phyloP scores from a whole-genome alignment of 345 rosid species.

The Anacardium occidentale region DNA sequence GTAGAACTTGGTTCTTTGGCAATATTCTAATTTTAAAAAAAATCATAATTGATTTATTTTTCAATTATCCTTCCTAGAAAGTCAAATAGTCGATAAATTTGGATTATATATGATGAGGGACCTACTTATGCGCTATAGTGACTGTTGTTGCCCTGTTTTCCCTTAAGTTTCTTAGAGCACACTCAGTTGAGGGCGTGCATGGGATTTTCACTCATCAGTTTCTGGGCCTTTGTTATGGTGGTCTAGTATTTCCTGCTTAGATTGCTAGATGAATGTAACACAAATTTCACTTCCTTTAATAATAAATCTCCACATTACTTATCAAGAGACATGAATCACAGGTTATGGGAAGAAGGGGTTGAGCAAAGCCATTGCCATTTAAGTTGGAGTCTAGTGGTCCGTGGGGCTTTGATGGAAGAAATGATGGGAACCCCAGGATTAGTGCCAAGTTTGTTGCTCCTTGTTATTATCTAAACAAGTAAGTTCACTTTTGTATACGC shows the following conservation, averaged over 20 bases:
- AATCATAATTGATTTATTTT: neutral
- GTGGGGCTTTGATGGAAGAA: constrained; percentile 90
- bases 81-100: neutral
- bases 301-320: constrained; percentile 2
- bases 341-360: constrained; percentile 97
- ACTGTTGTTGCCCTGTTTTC: neutral
- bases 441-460: constrained; percentile 86
- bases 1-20: no score
- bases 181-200: neutral
- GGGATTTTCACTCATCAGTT: neutral
- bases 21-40: neutral
- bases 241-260: neutral
- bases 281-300: neutral
- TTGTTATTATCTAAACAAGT: constrained; percentile 87
- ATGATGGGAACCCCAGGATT: constrained; percentile 79
- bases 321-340: constrained; percentile 26
- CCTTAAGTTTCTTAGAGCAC: neutral
- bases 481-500: constrained; percentile 20
- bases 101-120: neutral
- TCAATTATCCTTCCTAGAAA: neutral
- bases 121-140: neutral
- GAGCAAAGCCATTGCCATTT: constrained; percentile 92
- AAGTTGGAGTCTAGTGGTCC: constrained; percentile 80
- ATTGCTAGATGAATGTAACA: neutral
- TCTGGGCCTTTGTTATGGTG: no score